phyloP scores from a whole-genome alignment of 2,329 filamentous ascomycete species.

The Curvularia eragrostidis region DNA sequence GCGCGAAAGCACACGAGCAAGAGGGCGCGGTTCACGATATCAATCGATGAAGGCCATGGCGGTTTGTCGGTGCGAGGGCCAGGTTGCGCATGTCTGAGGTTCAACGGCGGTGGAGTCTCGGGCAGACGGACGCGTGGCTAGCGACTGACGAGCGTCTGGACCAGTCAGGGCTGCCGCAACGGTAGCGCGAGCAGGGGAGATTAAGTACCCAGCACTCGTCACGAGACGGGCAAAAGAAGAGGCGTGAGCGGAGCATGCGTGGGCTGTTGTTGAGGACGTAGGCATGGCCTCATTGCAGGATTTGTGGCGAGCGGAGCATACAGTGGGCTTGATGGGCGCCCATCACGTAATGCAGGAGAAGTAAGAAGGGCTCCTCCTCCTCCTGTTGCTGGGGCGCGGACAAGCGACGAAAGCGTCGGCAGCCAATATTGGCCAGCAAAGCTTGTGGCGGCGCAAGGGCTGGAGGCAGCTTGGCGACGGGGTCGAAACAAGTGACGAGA shows the following conservation, averaged over 20 bases:
- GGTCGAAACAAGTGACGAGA: constrained; percentile 9
- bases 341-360: constrained; percentile 12
- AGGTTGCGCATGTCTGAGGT: constrained; percentile 9
- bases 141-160: constrained; percentile 16
- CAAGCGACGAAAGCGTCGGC: neutral
- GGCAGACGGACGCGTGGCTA: constrained; percentile 23
- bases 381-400: too few species aligned
- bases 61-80: neutral
- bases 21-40: constrained; percentile 3
- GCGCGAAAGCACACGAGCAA: neutral
- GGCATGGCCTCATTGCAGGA: neutral
- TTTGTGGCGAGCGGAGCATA: neutral
- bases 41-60: neutral
- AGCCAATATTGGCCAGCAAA: constrained; percentile 12
- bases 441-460: constrained; percentile 11
- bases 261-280: constrained; percentile 1
- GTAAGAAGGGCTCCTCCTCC: too few species aligned
- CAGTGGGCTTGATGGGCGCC: neutral
- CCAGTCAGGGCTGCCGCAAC: constrained; percentile 16
- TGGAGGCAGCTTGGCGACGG: constrained; percentile 9
- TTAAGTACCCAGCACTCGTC: constrained; percentile 8
- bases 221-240: neutral
- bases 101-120: constrained; percentile 10
- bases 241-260: constrained; percentile 2
- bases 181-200: constrained; percentile 13